Conservation (phyloP, 2,329 filamentous ascomycete genomes). For the Fusarium scirpi region DNA sequence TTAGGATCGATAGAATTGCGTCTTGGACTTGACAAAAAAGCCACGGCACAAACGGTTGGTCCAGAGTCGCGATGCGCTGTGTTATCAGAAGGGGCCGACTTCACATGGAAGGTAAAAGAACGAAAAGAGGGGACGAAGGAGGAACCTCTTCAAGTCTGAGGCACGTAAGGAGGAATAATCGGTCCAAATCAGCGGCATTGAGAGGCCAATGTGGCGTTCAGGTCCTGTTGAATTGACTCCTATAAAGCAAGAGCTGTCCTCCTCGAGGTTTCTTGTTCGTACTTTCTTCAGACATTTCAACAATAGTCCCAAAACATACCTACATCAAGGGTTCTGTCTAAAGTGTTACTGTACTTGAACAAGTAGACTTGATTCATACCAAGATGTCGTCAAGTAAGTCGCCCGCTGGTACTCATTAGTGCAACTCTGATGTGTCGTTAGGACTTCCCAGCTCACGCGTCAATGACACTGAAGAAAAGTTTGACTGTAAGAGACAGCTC, state of each 20-base stretch:
- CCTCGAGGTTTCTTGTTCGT: not conserved
- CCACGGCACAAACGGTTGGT: not conserved
- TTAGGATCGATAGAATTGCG: not conserved
- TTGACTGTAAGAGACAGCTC: not conserved
- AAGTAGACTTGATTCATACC: not conserved
- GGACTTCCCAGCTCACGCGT: not conserved
- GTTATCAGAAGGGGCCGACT: not conserved
- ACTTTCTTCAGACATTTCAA: not conserved
- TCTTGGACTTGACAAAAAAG: not conserved
- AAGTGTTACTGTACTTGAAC: not conserved
- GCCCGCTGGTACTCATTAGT: not conserved
- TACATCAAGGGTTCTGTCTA: no score
- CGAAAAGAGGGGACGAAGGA: no score
- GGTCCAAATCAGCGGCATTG: not conserved
- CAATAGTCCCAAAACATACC: not conserved
- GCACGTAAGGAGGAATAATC: not conserved
- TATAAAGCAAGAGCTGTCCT: not conserved
- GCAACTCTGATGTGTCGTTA: not conserved
- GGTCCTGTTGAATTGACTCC: not conserved
- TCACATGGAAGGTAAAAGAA: not conserved
- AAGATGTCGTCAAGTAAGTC: not conserved
- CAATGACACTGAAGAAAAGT: not conserved
- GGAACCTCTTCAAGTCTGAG: no score
- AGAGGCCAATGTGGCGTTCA: not conserved
- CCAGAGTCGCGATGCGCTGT: not conserved